Evolutionary conservation across 306 rosid genomes (phyloP).

Genomic region (Castanea mollissima): DNA sequence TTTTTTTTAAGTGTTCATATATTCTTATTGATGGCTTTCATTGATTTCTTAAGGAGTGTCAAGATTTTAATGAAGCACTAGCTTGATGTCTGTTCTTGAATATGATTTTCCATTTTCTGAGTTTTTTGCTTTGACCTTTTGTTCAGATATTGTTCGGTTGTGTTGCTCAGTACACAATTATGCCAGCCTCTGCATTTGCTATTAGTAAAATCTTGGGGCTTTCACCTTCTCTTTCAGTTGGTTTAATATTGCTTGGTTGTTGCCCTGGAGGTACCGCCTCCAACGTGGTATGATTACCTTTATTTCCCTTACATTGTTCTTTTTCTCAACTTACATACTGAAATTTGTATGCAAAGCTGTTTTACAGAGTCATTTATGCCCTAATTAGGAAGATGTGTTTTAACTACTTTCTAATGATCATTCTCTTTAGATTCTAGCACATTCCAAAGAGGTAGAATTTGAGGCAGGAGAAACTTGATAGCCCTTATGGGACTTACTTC

Average conservation of each 20-base stretch:
- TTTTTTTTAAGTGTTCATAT: neutral
- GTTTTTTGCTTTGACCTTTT: constrained; percentile 4
- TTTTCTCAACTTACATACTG: neutral
- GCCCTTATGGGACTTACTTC: neutral
- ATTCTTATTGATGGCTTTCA: neutral
- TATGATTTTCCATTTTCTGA: neutral
- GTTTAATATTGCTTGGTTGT: constrained; percentile 44
- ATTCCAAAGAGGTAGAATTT: neutral
- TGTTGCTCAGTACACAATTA: constrained; percentile 40
- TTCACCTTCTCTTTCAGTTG: constrained; percentile 38
- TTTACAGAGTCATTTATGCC: neutral
- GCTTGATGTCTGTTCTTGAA: constrained; percentile 1
- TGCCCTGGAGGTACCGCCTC: constrained; percentile 55
- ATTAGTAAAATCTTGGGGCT: constrained; percentile 33
- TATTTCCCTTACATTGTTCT: neutral
- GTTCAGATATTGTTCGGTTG: constrained; percentile 46
- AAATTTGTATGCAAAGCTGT: neutral
- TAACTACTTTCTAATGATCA: neutral
- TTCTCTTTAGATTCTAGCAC: neutral
- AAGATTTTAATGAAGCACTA: neutral
- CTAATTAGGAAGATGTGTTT: neutral
- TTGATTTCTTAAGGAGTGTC: neutral
- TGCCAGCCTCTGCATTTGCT: constrained; percentile 31
- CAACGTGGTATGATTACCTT: constrained; percentile 39
- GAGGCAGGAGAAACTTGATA: neutral